phyloP scores from a whole-genome alignment of 139 green algal species.

The Tetraselmis striata region DNA sequence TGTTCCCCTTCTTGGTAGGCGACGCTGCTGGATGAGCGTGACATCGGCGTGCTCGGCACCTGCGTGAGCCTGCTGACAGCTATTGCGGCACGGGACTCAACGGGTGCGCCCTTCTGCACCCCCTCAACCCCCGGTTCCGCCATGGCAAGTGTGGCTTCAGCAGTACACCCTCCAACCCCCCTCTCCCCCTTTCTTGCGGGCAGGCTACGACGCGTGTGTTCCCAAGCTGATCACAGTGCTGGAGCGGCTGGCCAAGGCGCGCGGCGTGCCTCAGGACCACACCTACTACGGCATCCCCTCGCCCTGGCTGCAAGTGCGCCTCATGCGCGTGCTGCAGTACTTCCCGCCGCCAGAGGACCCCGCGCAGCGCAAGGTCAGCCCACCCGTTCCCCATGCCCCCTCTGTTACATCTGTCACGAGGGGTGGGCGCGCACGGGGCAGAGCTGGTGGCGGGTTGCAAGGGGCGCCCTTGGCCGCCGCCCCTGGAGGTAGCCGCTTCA shows the following conservation, averaged over 20 bases:
- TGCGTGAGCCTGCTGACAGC: not conserved
- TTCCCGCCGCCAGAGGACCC: constrained; percentile 80
- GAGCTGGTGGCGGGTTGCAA: too few species aligned
- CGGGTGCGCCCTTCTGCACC: not conserved
- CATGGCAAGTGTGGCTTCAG: too few species aligned
- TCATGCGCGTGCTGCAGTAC: constrained; percentile 88
- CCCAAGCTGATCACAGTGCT: constrained; percentile 74
- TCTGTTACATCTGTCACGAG: too few species aligned
- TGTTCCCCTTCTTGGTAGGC: constrained; percentile 22
- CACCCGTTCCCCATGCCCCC: not conserved
- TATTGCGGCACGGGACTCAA: not conserved
- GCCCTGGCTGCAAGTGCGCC: constrained; percentile 95
- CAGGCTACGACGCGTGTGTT: constrained; percentile 79
- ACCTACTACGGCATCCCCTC: constrained; percentile 97
- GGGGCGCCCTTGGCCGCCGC: too few species aligned
- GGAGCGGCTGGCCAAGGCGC: constrained; percentile 60
- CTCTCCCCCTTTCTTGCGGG: too few species aligned
- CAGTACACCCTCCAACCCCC: too few species aligned
- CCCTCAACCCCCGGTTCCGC: not conserved
- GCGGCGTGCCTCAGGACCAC: constrained; percentile 88
- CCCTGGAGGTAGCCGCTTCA: too few species aligned
- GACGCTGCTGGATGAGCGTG: constrained; percentile 81
- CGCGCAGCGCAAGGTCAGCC: constrained; percentile 1
- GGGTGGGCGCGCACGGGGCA: too few species aligned
- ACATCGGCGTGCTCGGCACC: constrained; percentile 74